Conservation (phyloP, 2,329 filamentous ascomycete genomes). For the Pseudocercospora crystallina region DNA sequence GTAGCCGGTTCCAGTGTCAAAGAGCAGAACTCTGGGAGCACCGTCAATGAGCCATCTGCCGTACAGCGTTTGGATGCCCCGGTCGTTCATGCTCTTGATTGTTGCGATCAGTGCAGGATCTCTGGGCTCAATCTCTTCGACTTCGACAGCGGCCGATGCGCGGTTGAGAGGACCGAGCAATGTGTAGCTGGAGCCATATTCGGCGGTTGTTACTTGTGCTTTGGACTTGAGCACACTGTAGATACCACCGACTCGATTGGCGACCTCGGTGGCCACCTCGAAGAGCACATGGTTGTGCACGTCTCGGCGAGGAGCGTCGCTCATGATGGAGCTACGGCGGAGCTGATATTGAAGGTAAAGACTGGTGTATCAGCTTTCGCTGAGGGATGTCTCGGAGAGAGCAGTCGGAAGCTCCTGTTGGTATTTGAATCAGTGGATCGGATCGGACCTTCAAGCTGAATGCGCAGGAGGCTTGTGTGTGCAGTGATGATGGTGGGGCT, state of each 20-base stretch:
- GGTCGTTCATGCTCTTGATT: constrained; percentile 88
- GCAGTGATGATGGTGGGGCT: not conserved
- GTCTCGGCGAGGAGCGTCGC: constrained; percentile 56
- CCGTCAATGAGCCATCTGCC: constrained; percentile 98
- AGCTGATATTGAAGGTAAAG: constrained; percentile 4
- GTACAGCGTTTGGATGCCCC: constrained; percentile 86
- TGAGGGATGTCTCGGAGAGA: not conserved
- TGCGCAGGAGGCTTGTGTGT: too few relatives aligned
- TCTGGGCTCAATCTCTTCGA: constrained; percentile 85
- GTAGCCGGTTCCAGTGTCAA: constrained; percentile 93
- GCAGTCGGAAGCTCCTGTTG: not conserved
- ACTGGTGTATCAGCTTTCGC: not conserved
- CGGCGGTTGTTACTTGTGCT: constrained; percentile 92
- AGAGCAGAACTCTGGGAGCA: constrained; percentile 86
- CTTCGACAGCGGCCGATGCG: constrained; percentile 92
- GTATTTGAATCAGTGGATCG: constrained; percentile 2
- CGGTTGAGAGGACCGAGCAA: constrained; percentile 93
- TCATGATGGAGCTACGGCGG: constrained; percentile 28
- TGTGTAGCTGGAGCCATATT: constrained; percentile 97
- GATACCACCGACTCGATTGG: constrained; percentile 96
- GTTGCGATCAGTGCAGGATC: constrained; percentile 76
- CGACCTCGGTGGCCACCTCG: constrained; percentile 94
- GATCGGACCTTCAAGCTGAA: not conserved
- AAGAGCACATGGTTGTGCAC: constrained; percentile 96
- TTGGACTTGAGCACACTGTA: constrained; percentile 99